A percentile compares a stretch with the other conserved stretches of the same genome.
Evolutionary conservation across 2,329 filamentous ascomycete species (phyloP).

Genomic region (Fusarium mangiferae): DNA sequence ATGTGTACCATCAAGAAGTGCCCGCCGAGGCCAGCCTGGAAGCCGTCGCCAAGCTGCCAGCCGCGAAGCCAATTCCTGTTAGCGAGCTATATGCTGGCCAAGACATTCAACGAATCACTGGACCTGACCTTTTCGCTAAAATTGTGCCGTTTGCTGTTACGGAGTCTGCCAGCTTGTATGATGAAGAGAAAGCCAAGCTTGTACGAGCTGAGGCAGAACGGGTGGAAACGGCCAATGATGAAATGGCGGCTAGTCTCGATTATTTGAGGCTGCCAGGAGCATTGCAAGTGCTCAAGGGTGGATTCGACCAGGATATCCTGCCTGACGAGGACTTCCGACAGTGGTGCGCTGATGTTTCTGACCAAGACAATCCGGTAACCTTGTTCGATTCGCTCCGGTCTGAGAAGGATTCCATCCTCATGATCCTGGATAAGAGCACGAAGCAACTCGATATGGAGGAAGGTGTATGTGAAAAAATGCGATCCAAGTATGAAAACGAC

Average conservation of each 20-base stretch:
- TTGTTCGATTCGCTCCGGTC: slow-evolving; percentile 83
- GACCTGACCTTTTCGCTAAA: slow-evolving; percentile 95
- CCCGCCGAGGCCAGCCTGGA: slow-evolving; percentile 85
- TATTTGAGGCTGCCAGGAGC: slow-evolving; percentile 91
- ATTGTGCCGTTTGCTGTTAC: slow-evolving; percentile 97
- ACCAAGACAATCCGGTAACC: slow-evolving; percentile 80
- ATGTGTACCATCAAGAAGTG: slow-evolving; percentile 95
- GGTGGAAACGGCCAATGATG: slow-evolving; percentile 90
- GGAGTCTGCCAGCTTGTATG: slow-evolving; percentile 95
- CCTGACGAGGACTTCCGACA: slow-evolving; percentile 91
- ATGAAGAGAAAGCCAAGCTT: slow-evolving; percentile 97
- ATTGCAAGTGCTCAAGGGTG: slow-evolving; percentile 90
- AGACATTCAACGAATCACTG: slow-evolving; percentile 96
- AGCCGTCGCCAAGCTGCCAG: slow-evolving; percentile 88
- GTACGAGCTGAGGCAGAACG: slow-evolving; percentile 93
- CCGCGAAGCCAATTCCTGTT: slow-evolving; percentile 96
- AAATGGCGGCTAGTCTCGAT: slow-evolving; percentile 95
- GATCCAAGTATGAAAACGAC: slow-evolving; percentile 92
- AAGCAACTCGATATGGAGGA: slow-evolving; percentile 97
- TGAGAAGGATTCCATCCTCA: slow-evolving; percentile 80
- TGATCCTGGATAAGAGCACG: slow-evolving; percentile 78
- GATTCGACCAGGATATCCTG: slow-evolving; percentile 86
- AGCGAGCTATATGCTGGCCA: slow-evolving; percentile 97
- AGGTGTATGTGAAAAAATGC: slow-evolving; percentile 98
- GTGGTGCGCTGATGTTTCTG: slow-evolving; percentile 94